Base-by-base conservation (phyloP, 495 filamentous ascomycete genomes). In the Aspergillus steynii region DNA sequence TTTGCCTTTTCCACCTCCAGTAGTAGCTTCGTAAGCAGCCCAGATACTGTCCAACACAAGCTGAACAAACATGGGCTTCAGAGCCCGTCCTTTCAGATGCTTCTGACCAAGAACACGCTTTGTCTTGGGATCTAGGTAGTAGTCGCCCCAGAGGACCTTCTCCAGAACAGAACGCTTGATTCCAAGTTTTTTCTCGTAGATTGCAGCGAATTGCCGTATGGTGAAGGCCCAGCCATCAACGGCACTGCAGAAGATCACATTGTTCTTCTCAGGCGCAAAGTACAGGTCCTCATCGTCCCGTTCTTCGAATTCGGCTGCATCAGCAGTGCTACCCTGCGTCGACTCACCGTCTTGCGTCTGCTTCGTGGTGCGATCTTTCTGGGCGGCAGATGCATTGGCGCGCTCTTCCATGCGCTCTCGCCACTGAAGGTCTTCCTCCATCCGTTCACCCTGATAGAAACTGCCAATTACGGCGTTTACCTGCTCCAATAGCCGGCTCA, bases 221-320 rank as follows among this genome's bases (percentile, higher is more conserved):
- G 95, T 99, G 64, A 98, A 99, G 2, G 95, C 95, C 95, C 95
- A 99, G 42, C 96, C 95, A 69, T 99, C 95, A 53, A 96, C 88
- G 29, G 95, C 95, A 68, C 93, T 97, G 78, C 92, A 91, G 66
- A 99, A 99, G 60, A 99, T 97, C 71, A 99, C 95, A 68, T 99
- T 99, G 65, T 97, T 95, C 68, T 94, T 96, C 71, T 98, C 96
- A 0, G 95, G 95, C 8, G 93, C 91, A 77, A 99, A 99, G 72
- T 99, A 99, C 37, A 99, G 84, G 70, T 96, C 93, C 67, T 98
- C 95, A 70, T 99, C 95, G 68, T 98, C 95, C 66, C 86, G 88
- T 68, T 97, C 95, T 70, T 97, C 87, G 61, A 91, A 99, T 56
- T 90, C 85, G 1, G 76, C 68, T 5, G 73, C 73, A 9, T 79